Evolutionary conservation across 73 alveolate species (phyloP), one percentile per base, ranked within the genome.

Genomic region (Paramecium primaurelia): DNA sequence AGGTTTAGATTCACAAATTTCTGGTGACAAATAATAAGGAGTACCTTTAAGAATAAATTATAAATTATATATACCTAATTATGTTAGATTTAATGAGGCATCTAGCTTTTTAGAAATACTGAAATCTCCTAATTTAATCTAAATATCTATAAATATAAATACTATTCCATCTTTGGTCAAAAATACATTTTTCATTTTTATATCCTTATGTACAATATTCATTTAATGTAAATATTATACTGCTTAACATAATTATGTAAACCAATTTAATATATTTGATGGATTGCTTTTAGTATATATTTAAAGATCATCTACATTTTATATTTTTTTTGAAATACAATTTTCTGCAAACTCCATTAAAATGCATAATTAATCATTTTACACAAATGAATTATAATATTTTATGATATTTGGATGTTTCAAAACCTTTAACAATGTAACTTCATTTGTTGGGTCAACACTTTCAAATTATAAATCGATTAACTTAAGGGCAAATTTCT

Each of bases 171-270:
- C 92, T 11, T 96, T 94, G 3, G 98, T 60, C 93, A 98, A 92
- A 86, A 98, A 95, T n/a, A 98, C 95, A 94, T 98, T 98, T 93
- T 95, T 89, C 86, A 96, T 92, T 93, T 98, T 98, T 1, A 98
- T 85, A 89, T 98, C 99, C 73, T 99, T 88, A 93, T 98, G 99
- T 28, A 98, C 95, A 22, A 98, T 94, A 59, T 96, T 94, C 44
- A 94, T 89, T 30, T 89, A 86, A 92, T 97, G 99, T 58, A 97
- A 92, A 93, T 97, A 97, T 68, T 96, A 97, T 38, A 97, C 97
- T 5, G 98, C 99, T 54, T 95, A 94, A 83, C 97, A 95, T 49
- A 97, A 90, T 95, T 97, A 96, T 94, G 84, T 64, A 64, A 64
- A 64, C 84, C 84, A 64, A 64, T 64, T 64, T 28, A 64, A n/a